Conservation (phyloP, 2,329 filamentous ascomycete genomes). For the Hypoxylon sp. region DNA sequence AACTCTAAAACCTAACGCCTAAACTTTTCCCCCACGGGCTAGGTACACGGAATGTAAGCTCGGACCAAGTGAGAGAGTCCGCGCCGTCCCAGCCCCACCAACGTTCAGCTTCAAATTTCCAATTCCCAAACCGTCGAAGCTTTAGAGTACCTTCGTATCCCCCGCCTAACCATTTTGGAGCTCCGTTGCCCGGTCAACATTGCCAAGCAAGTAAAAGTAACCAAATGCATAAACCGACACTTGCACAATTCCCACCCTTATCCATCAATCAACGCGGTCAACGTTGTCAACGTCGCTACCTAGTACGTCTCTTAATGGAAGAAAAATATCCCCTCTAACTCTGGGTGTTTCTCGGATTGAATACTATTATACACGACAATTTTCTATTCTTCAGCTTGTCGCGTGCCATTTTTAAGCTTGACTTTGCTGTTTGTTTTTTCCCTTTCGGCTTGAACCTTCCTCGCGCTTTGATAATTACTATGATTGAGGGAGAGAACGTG, state of each 20-base stretch:
- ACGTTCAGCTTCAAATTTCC: conserved; percentile 7
- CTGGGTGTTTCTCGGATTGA: conserved; percentile 17
- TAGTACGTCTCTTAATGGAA: conserved; percentile 27
- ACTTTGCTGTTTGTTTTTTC: conserved; percentile 32
- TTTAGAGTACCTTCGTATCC: conserved; percentile 14
- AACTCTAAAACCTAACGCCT: conserved; percentile 10
- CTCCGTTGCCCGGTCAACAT: conserved; percentile 36
- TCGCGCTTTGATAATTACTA: conserved; percentile 22
- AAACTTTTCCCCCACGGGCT: conserved; percentile 23
- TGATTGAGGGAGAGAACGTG: conserved; percentile 49
- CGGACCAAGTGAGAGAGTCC: conserved; percentile 10
- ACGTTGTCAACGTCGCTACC: neutral
- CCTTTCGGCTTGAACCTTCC: conserved; percentile 4
- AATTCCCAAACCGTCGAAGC: neutral
- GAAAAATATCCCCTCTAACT: conserved; percentile 22
- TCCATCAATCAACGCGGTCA: conserved; percentile 27
- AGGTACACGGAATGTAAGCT: neutral
- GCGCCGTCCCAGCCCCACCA: conserved; percentile 2
- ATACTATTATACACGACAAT: conserved; percentile 28
- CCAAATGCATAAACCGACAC: conserved; percentile 30
- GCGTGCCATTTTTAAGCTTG: conserved; percentile 17
- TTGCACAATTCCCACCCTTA: conserved; percentile 42
- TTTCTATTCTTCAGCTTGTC: conserved; percentile 22
- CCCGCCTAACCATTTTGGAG: neutral
- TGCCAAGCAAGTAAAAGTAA: conserved; percentile 31